Percentiles rank a stretch among this genome's conserved stretches.
These are phyloP conservation scores for Platanthera guangdongensis DNA, from an alignment of 106 monocot genomes.

Conservation along the genomic window DNA sequence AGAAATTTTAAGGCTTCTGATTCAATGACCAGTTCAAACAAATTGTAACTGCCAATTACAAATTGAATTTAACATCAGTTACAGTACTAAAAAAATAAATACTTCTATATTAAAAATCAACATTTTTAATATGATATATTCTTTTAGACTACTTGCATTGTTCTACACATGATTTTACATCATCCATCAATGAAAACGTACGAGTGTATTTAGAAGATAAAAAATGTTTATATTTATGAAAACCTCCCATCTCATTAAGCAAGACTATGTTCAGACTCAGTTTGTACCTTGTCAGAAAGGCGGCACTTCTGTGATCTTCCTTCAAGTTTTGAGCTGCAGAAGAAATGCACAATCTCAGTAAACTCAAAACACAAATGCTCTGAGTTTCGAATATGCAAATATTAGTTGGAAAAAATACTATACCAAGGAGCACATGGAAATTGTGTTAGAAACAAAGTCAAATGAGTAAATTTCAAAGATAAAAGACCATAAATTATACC, in stretches of 20 bases:
- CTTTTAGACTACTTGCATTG: not conserved
- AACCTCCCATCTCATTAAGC: not conserved
- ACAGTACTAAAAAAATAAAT: not conserved
- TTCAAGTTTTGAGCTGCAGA: slow-evolving; percentile 80
- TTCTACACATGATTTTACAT: not conserved
- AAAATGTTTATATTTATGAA: not conserved
- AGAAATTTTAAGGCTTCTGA: too few relatives aligned
- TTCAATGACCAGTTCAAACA: too few relatives aligned
- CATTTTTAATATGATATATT: not conserved
- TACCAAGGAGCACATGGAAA: too few relatives aligned
- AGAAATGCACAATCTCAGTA: not conserved
- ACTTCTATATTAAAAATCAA: not conserved
- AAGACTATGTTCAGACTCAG: not conserved
- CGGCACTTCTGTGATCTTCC: slow-evolving; percentile 76
- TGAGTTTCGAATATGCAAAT: not conserved
- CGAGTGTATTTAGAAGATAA: not conserved
- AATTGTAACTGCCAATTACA: too few relatives aligned
- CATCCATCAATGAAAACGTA: not conserved
- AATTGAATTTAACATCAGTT: too few relatives aligned
- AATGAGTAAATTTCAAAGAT: too few relatives aligned
- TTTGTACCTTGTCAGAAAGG: slow-evolving; percentile 76
- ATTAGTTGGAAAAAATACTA: too few relatives aligned
- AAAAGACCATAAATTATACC: too few relatives aligned
- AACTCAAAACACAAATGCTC: not conserved
- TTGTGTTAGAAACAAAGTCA: too few relatives aligned